Base-by-base conservation (phyloP, 2,329 filamentous ascomycete species). In the Diplodia sapinea region DNA sequence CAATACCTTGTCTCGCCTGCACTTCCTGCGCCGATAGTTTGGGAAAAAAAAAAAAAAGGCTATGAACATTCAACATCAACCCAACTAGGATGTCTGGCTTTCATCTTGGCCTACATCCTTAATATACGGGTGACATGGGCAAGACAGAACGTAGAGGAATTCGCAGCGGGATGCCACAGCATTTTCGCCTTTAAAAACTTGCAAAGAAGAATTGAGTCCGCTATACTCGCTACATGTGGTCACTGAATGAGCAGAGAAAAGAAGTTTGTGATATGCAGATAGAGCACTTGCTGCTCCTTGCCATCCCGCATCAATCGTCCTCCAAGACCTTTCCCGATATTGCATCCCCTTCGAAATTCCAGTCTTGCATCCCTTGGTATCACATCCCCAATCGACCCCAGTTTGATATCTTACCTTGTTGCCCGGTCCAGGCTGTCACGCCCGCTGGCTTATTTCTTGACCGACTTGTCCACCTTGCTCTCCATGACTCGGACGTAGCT, bases 401-500 rank as follows among this genome's bases (percentile, higher is more conserved):
- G 15, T 20, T 11, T 20, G 52, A n/a, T n/a, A 36, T 20, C 9
- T 11, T 40, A n/a, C n/a, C 23, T 20, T 20, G 36, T 36, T 7
- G 7, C 2, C 20, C n/a, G 38, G n/a, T 31, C 33, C 36, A 26
- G 13, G 12, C 31, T 20, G 15, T 33, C 33, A 40, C 9, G 11
- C 15, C 33, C 54, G n/a, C n/a, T 5, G 13, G 43, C 43, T 47
- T 63, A 57, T 38, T 66, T 66, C 52, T 66, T 66, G 59, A 63
- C n/a, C n/a, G 59, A 20, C 29, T 66, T 66, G 72, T 89, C 88
- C 73, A 94, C 85, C 82, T 91, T 93, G 74, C 91, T 87, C 82
- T 98, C 94, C 71, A 98, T 82, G 63, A 87, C 87, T 77, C 89
- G 87, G 71, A 97, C 89, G 78, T 97, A 96, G 70, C 87, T 87